Percentiles rank a stretch among this genome's conserved stretches.
phyloP scores from a whole-genome alignment of 2,329 filamentous ascomycete species.

The Gnomoniopsis smithogilvyi region DNA sequence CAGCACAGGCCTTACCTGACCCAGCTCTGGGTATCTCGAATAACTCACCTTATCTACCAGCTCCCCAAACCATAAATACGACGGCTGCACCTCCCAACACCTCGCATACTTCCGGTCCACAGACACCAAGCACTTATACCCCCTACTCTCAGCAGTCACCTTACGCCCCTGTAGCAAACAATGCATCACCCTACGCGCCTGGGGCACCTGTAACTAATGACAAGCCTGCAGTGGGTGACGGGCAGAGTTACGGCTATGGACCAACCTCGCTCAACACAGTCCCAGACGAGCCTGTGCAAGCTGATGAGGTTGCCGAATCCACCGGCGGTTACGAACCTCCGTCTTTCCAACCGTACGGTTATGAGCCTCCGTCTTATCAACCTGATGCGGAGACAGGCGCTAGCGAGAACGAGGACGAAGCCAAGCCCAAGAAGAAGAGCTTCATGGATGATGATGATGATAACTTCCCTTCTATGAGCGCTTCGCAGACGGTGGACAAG shows the following conservation, averaged over 20 bases:
- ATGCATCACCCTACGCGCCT: slow-evolving; percentile 9
- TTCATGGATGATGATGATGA: slow-evolving; percentile 82
- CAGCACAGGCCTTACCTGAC: slow-evolving; percentile 30
- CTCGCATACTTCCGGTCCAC: neutral
- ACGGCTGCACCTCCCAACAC: neutral
- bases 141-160: slow-evolving; percentile 15
- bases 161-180: slow-evolving; percentile 18
- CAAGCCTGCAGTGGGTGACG: slow-evolving; percentile 31
- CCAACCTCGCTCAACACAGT: slow-evolving; percentile 38
- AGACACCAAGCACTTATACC: slow-evolving; percentile 11
- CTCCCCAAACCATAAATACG: slow-evolving; percentile 20
- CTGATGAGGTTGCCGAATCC: slow-evolving; percentile 18
- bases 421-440: slow-evolving; percentile 69
- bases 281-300: slow-evolving; percentile 1
- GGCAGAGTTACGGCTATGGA: slow-evolving; percentile 49
- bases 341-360: slow-evolving; percentile 57
- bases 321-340: slow-evolving; percentile 53
- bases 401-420: slow-evolving; percentile 46
- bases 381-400: slow-evolving; percentile 41
- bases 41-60: slow-evolving; percentile 25
- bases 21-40: slow-evolving; percentile 21
- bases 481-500: slow-evolving; percentile 50
- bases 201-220: slow-evolving; percentile 2
- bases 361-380: slow-evolving; percentile 54
- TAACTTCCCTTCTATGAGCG: slow-evolving; percentile 51